Evolutionary conservation across 2,329 filamentous ascomycete species (phyloP).

Genomic region (Fusarium anthophilum): DNA sequence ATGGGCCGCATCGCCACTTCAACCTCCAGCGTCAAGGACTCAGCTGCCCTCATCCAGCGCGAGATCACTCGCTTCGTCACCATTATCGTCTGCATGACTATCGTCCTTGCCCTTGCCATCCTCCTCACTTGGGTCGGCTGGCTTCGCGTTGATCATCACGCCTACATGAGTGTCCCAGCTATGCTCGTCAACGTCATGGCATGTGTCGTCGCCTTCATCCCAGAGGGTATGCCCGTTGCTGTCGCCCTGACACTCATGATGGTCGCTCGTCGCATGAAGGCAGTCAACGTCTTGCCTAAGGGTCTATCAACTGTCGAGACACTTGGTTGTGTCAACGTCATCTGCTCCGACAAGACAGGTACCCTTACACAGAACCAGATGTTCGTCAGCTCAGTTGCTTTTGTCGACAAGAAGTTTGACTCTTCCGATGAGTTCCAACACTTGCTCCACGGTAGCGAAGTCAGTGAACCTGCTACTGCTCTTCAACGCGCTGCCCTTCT

Average conservation of each 20-base stretch:
- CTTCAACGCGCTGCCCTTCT: constrained; percentile 36
- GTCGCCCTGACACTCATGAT: constrained; percentile 54
- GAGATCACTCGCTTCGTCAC: constrained; percentile 56
- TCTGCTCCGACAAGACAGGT: constrained; percentile 56
- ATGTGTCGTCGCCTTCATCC: constrained; percentile 53
- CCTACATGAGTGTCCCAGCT: constrained; percentile 53
- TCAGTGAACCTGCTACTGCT: neutral
- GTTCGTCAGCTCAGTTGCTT: constrained; percentile 52
- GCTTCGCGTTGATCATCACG: constrained; percentile 49
- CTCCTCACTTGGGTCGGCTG: constrained; percentile 57
- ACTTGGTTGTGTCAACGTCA: constrained; percentile 55
- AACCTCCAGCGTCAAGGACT: constrained; percentile 49
- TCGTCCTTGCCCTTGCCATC: constrained; percentile 52
- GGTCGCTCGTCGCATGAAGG: constrained; percentile 55
- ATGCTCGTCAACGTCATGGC: constrained; percentile 59
- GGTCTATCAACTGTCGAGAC: constrained; percentile 55
- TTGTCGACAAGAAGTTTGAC: constrained; percentile 47
- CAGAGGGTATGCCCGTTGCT: constrained; percentile 53
- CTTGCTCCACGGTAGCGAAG: neutral
- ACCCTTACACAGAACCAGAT: constrained; percentile 57
- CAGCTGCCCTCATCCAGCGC: constrained; percentile 51
- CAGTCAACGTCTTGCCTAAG: constrained; percentile 53
- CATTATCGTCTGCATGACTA: constrained; percentile 53
- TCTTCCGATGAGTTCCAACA: constrained; percentile 41
- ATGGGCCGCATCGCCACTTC: constrained; percentile 54